These are phyloP conservation scores for Quercus wislizeni DNA, from an alignment of 306 rosid species.

Conservation along the genomic window DNA sequence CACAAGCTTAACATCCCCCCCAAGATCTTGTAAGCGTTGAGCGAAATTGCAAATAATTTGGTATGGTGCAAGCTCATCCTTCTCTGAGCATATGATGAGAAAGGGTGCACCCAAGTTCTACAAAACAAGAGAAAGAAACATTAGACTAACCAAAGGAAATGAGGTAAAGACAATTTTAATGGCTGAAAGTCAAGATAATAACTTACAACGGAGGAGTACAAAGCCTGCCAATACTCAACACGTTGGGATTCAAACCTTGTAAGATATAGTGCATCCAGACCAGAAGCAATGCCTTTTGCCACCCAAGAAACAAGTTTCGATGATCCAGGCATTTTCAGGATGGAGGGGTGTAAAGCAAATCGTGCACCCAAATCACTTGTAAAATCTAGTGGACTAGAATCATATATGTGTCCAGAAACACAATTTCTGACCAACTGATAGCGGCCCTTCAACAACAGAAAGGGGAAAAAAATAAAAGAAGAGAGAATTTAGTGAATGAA, in stretches of 20 bases:
- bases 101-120: slow-evolving; percentile 92
- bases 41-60: slow-evolving; percentile 59
- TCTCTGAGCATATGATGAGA: slow-evolving; percentile 84
- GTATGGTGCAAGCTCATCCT: slow-evolving; percentile 73
- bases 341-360: slow-evolving; percentile 63
- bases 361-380: slow-evolving; percentile 88
- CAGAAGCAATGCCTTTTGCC: slow-evolving; percentile 80
- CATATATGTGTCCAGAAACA: slow-evolving; percentile 80
- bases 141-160: slow-evolving; percentile 1
- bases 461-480: background rate
- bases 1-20: slow-evolving; percentile 78
- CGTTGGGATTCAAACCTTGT: slow-evolving; percentile 82
- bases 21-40: slow-evolving; percentile 67
- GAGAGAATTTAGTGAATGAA: background rate
- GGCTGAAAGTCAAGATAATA: slow-evolving; percentile 8
- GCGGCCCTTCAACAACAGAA: slow-evolving; percentile 40
- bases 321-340: slow-evolving; percentile 79
- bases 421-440: slow-evolving; percentile 69
- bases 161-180: background rate
- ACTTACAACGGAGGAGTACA: slow-evolving; percentile 88
- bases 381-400: slow-evolving; percentile 92
- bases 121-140: slow-evolving; percentile 2
- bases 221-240: slow-evolving; percentile 84
- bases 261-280: slow-evolving; percentile 84
- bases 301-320: slow-evolving; percentile 79